Evolutionary conservation across 192 early-diverging fungal species (phyloP), one percentile per base, ranked within the genome.

Genomic region (Backusella psychrophila): DNA sequence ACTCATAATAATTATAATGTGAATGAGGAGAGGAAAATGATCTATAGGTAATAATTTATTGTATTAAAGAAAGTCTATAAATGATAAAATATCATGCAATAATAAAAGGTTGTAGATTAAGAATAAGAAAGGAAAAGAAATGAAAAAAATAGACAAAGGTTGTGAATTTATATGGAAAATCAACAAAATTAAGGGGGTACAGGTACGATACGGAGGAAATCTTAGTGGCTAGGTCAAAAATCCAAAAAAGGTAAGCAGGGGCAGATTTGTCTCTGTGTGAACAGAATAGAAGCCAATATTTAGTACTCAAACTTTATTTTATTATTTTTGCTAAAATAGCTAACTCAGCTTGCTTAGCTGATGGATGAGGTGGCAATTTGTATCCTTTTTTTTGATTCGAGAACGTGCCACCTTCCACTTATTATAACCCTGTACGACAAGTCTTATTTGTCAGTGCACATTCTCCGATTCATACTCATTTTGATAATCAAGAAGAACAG

Each of bases 381-480:
- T 63, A 63, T 63, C 56, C 56, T 29, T 63, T 63, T 49, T 63
- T 63, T 63, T 63, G 29, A 63, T 63, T 63, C 56, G 42, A 49
- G 44, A 71, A 71, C 70, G 70, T 71, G 70, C 70, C 70, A 71
- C 39, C 35, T 42, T 29, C n/a, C 23, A 46, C 35, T 44, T 41
- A 71, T 46, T 41, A 71, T 17, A 46, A 71, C 23, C 33, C 34
- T 29, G 70, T 71, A 26, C 11, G 12, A 68, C 70, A 7, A 46
- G 23, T 71, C 41, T 1, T 71, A 49, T 71, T 71, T 49, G 70
- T 71, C 70, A 49, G 42, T 71, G 70, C 70, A 49, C 70, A 71
- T 71, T 44, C 70, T 71, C 70, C 70, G 70, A 44, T 71, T 36
- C 34, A 7, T 23, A 38, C 36, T 69, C 36, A 38, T 39, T 69